A percentile compares a stretch with the other conserved stretches of the same genome.
phyloP scores from a whole-genome alignment of 2,329 filamentous ascomycete species.

The Claviceps lovelessii region DNA sequence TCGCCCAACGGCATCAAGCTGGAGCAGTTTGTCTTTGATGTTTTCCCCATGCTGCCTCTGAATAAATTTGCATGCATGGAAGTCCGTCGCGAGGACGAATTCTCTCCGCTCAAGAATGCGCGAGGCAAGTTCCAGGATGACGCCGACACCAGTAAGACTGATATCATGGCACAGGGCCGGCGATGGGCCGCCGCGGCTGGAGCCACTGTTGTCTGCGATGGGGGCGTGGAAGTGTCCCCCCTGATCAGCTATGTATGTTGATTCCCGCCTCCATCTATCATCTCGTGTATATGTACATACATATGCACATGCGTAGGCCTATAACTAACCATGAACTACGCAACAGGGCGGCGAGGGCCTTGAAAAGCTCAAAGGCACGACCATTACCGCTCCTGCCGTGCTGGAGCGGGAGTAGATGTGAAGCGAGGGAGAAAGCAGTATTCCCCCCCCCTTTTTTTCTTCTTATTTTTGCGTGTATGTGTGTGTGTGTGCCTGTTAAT shows the following conservation, averaged over 20 bases:
- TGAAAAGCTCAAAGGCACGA: slow-evolving; percentile 38
- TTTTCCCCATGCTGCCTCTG: slow-evolving; percentile 78
- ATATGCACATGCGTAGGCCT: not conserved
- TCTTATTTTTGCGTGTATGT: no score
- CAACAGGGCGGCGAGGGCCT: slow-evolving; percentile 47
- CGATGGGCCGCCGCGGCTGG: slow-evolving; percentile 75
- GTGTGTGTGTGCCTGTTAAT: not conserved
- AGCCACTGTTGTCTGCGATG: slow-evolving; percentile 52
- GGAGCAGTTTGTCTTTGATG: slow-evolving; percentile 98
- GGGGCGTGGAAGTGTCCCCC: slow-evolving; percentile 80
- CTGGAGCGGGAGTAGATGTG: slow-evolving; percentile 29
- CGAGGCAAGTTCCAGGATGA: slow-evolving; percentile 80
- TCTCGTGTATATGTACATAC: not conserved
- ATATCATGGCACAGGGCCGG: slow-evolving; percentile 81
- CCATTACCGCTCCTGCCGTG: slow-evolving; percentile 37
- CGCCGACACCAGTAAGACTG: slow-evolving; percentile 77
- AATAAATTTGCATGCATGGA: slow-evolving; percentile 91
- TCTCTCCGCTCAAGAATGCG: slow-evolving; percentile 90
- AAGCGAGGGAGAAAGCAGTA: no score
- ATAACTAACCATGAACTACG: slow-evolving; percentile 6
- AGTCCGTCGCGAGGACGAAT: slow-evolving; percentile 93
- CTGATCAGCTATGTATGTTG: slow-evolving; percentile 84
- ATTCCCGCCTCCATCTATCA: not conserved
- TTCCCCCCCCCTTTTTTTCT: no score
- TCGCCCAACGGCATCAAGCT: slow-evolving; percentile 98